phyloP scores from a whole-genome alignment of 805 yeast species.

The Kurtzmaniella cleridarum region DNA sequence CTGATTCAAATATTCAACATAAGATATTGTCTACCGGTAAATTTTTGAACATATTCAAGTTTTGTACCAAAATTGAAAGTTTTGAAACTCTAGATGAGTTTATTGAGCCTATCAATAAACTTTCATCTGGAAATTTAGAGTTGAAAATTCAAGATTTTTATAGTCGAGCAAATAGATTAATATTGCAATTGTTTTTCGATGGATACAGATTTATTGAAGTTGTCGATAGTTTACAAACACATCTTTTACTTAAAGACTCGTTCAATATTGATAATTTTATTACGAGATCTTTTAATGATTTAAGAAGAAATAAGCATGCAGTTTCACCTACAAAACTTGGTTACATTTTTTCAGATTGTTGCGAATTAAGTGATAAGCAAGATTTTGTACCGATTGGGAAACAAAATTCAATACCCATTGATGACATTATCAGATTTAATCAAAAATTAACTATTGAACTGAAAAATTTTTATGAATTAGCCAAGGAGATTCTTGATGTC shows the following conservation, averaged over 20 bases:
- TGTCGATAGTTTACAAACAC: conserved; percentile 46
- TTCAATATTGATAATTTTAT: conserved; percentile 50
- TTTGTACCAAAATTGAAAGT: conserved; percentile 46
- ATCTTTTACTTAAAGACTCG: conserved; percentile 52
- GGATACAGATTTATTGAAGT: conserved; percentile 53
- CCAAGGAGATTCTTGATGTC: conserved; percentile 46
- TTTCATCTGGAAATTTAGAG: conserved; percentile 43
- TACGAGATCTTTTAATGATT: conserved; percentile 45
- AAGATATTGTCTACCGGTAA: conserved; percentile 81
- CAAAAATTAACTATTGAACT: conserved; percentile 38
- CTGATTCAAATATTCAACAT: conserved; percentile 45
- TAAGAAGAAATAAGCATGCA: conserved; percentile 37
- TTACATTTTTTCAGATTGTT: conserved; percentile 14
- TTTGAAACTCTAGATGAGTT: conserved; percentile 22
- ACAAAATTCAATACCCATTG: conserved; percentile 3
- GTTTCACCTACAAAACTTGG: conserved; percentile 24
- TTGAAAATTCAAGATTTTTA: conserved; percentile 58
- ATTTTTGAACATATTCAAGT: conserved; percentile 65
- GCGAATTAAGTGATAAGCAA: conserved; percentile 2
- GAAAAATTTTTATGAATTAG: conserved; percentile 39
- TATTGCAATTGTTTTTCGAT: conserved; percentile 51
- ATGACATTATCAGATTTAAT: conserved; percentile 8
- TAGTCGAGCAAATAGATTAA: conserved; percentile 56
- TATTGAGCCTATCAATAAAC: conserved; percentile 21
- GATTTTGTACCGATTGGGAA: conserved; percentile 1